Base-by-base conservation (phyloP, 768 basidiomycete genomes). In the Saitozyma sp. region DNA sequence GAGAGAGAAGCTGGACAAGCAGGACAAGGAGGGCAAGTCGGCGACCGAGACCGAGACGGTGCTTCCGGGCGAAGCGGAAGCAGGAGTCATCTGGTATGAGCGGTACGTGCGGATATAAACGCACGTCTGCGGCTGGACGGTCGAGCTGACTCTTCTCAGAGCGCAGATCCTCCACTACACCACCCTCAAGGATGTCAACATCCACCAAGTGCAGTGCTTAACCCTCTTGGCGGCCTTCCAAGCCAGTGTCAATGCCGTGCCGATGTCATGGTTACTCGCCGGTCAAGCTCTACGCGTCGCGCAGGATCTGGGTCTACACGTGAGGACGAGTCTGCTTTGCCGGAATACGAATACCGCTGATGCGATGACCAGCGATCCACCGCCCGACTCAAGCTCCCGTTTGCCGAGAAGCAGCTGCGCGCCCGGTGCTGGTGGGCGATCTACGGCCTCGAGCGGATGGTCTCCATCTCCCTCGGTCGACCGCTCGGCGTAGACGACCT, bases 371-470 rank as follows among this genome's bases (percentile, higher is more conserved):
- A 93, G 91, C 89, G 92, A 61, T 91, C 91, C 2, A 89, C 91
- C 5, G 86, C 88, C 55, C 85, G 90, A 50, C 83, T 93, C 51
- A 74, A 83, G 16, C 82, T 92, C 42, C 81, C 86, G 17, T 82
- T 87, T 43, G 85, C 90, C 46, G 90, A 94, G 78, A 94, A 92
- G 79, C 91, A 94, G 79, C 90, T 90, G 0, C 86, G 91, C 39
- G 84, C 88, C 65, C 92, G 93, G 80, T 88, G 93, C 55, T 94
- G 92, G 92, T 94, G 92, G 91, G 87, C 89, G 49, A 90, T 93
- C 37, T 95, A 95, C 73, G 87, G 87, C 29, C 82, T 95, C 54
- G 92, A 73, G 52, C 52, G 73, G 58, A 92, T 93, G 90, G 87
- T 95, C 17, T 92, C 92, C 20, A 86, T 94, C 56, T 88, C 91